Conservation (phyloP, 495 filamentous ascomycete species). For the Tuber indicum region DNA sequence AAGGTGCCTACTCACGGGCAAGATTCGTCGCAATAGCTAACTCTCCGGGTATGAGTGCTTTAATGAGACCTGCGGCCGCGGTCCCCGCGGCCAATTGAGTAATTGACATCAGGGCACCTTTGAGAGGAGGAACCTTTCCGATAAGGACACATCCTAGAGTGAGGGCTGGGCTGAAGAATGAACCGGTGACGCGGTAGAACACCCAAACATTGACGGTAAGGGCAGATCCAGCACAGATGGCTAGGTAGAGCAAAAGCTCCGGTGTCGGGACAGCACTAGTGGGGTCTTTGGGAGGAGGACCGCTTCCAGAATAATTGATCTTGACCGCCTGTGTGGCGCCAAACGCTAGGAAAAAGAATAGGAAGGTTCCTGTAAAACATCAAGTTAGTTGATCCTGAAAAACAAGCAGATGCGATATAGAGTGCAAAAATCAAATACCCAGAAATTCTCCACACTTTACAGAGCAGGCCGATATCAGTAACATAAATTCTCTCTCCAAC, state of each 20-base stretch:
- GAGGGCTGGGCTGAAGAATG: conserved; percentile 74
- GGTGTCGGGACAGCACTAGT: conserved; percentile 41
- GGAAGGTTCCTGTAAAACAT: conserved; percentile 58
- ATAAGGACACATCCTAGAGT: conserved; percentile 55
- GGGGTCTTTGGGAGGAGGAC: conserved; percentile 25
- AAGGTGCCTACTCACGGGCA: conserved; percentile 18
- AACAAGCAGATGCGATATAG: background rate
- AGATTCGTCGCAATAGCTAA: conserved; percentile 29
- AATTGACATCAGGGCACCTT: conserved; percentile 49
- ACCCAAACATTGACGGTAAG: conserved; percentile 78
- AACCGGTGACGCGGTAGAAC: conserved; percentile 74
- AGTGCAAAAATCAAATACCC: background rate
- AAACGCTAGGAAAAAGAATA: conserved; percentile 80
- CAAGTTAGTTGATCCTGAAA: conserved; percentile 38
- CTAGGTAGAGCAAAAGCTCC: conserved; percentile 58
- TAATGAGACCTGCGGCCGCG: conserved; percentile 53
- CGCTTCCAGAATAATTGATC: conserved; percentile 42
- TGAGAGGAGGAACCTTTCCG: conserved; percentile 51
- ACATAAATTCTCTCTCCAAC: conserved; percentile 44
- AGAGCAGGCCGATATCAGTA: background rate
- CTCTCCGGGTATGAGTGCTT: conserved; percentile 26
- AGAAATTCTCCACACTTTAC: background rate
- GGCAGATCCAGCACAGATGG: conserved; percentile 65
- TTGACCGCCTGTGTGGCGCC: conserved; percentile 69
- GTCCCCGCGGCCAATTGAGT: conserved; percentile 57